Evolutionary conservation across 768 basidiomycete species (phyloP).

Genomic region (Udeniomyces megalosporus): DNA sequence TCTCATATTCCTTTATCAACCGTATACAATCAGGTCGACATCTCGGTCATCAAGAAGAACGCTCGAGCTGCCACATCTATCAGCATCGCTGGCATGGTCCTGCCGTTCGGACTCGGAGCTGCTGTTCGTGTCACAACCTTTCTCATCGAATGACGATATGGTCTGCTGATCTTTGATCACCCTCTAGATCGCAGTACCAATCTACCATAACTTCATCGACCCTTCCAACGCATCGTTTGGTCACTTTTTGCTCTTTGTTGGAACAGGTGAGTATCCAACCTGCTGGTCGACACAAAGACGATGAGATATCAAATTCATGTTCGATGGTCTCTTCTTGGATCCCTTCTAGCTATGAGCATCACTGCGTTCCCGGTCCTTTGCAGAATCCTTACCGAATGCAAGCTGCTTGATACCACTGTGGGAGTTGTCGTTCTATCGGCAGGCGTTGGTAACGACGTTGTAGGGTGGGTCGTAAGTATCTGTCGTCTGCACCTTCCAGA

Average conservation of each 20-base stretch:
- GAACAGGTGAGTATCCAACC: slow-evolving; percentile 22
- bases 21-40: slow-evolving; percentile 38
- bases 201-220: slow-evolving; percentile 53
- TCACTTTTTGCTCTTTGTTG: slow-evolving; percentile 70
- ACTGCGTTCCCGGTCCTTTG: slow-evolving; percentile 64
- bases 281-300: not conserved
- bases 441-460: slow-evolving; percentile 54
- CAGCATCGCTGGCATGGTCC: slow-evolving; percentile 48
- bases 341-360: slow-evolving; percentile 47
- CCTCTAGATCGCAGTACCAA: slow-evolving; percentile 38
- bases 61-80: slow-evolving; percentile 42
- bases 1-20: not conserved
- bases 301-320: not conserved
- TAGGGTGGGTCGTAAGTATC: slow-evolving; percentile 53
- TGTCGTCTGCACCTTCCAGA: no score
- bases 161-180: not conserved
- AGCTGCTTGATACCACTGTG: slow-evolving; percentile 69
- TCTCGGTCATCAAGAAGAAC: slow-evolving; percentile 50
- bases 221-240: slow-evolving; percentile 47
- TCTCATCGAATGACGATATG: not conserved
- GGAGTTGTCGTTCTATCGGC: slow-evolving; percentile 67
- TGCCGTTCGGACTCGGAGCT: slow-evolving; percentile 73
- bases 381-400: slow-evolving; percentile 65
- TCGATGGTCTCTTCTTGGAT: not conserved
- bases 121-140: slow-evolving; percentile 19